Base-by-base conservation (phyloP, 371 early-diverging fungal species). In the Nosema muscidifuracis region DNA sequence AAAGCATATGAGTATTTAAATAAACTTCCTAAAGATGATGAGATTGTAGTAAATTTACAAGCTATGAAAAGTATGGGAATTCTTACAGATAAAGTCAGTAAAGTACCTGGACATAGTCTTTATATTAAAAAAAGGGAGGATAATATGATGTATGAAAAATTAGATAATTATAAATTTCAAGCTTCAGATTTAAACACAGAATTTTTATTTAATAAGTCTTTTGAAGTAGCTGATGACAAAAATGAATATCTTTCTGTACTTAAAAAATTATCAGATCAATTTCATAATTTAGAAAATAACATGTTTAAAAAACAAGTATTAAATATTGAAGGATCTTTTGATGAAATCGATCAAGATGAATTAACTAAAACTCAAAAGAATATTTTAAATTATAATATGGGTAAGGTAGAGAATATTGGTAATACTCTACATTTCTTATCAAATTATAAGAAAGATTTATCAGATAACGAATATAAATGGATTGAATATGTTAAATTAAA, bases 41-140 rank as follows among this genome's bases (percentile, higher is more conserved):
- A 75, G 4, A 53, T 71, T 44, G 71, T 50, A 15, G 65, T 78
- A 47, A 78, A 78, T 64, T 36, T 76, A 6, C 47, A 57, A 40
- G 79, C 79, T 10, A 72, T 72, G 28, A 51, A 63, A 26, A 26
- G 47, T 0, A 28, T 77, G 64, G 67, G 56, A 16, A 58, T 44
- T 26, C 30, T 67, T 20, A 58, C 62, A 24, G 24, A 55, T 22
- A 67, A 24, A 1, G 51, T 60, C 20, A 33, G 43, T 18, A 44
- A 67, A 26, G 30, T 10, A 16, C 43, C 26, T 55, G 43, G 42
- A 43, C 47, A 53, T 24, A 71, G 26, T 12, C 42, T 55, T 36
- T 57, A 38, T 18, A 24, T 70, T 7, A 55, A 60, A 43, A 68
- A 64, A 31, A 36, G 20, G 26, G 38, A 60, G 18, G 51, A 70